Evolutionary conservation across 208 protist genomes (phyloP), one percentile per base, ranked within the genome.

Genomic region (Acanthamoeba sp.): DNA sequence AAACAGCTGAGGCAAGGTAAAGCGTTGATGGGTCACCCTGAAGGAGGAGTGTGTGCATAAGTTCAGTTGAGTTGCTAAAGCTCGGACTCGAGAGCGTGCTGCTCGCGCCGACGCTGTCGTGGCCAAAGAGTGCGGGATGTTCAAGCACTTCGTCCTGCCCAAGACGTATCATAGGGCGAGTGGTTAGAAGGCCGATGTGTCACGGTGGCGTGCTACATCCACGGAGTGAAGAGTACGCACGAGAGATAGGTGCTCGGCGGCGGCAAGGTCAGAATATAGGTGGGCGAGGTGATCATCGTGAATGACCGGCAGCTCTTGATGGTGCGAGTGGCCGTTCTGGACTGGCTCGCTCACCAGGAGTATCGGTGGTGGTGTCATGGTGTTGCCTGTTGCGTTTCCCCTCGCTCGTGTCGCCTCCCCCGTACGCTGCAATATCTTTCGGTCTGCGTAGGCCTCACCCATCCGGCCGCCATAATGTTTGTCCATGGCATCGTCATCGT

Each of bases 191-290:
- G n/a, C n/a, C n/a, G n/a, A n/a, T n/a, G n/a, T n/a, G n/a, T n/a
- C n/a, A n/a, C n/a, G n/a, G n/a, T n/a, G n/a, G n/a, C n/a, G n/a
- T n/a, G n/a, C n/a, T n/a, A n/a, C n/a, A n/a, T n/a, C n/a, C n/a
- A n/a, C n/a, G n/a, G n/a, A n/a, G n/a, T n/a, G 62, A 22, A 12
- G 62, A 12, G 4, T 9, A 12, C 29, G 62, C n/a, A 82, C 71
- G 1, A 82, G 71, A 29, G 71, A 82, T 6, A 82, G 40, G 16
- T 82, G 71, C 71, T 82, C 71, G 40, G 71, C 71, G 22, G 71
- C 71, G 38, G 71, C 71, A 16, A 82, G 71, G 27, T 82, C 71
- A 24, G 71, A 82, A 38, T 82, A 82, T 20, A 82, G 71, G 38
- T 82, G 71, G 3, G 71, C 71, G 24, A 82, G 40, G 38, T 82